A percentile compares a stretch with the other conserved stretches of the same genome.
These are phyloP conservation scores for Syncephalis fuscata DNA, from an alignment of 371 early-diverging fungal species.

Conservation along the genomic window DNA sequence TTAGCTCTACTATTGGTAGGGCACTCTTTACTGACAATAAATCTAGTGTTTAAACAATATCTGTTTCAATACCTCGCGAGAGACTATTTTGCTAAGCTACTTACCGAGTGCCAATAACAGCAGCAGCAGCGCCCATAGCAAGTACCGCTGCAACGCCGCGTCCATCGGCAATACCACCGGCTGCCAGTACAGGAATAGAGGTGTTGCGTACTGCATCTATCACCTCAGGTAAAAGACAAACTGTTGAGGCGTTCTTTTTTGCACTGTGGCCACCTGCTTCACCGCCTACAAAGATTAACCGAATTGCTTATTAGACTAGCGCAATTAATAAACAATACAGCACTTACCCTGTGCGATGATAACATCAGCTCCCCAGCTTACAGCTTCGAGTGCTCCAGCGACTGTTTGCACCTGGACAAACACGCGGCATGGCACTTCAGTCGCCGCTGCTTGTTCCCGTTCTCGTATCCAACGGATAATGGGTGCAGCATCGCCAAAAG, in stretches of 20 bases:
- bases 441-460: constrained; percentile 9
- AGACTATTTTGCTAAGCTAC: no score
- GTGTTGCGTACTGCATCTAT: constrained; percentile 4
- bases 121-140: constrained; percentile 48
- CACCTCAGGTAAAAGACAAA: constrained; percentile 14
- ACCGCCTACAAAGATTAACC: not conserved
- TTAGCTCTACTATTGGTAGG: constrained; percentile 10
- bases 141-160: constrained; percentile 52
- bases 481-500: constrained; percentile 15
- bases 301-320: no score
- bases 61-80: no score
- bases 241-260: constrained; percentile 7
- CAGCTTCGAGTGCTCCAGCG: constrained; percentile 15
- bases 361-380: constrained; percentile 13
- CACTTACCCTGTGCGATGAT: constrained; percentile 16
- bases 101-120: constrained; percentile 13
- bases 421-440: constrained; percentile 12
- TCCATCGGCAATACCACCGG: constrained; percentile 64
- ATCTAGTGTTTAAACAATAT: constrained; percentile 4
- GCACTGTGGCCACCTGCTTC: constrained; percentile 23
- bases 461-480: not conserved
- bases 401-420: constrained; percentile 19
- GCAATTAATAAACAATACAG: no score
- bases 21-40: constrained; percentile 7
- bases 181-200: constrained; percentile 45